Base-by-base conservation (phyloP, 225 moss, liverwort and hornwort species). In the Pseudisothecium myosuroides region DNA sequence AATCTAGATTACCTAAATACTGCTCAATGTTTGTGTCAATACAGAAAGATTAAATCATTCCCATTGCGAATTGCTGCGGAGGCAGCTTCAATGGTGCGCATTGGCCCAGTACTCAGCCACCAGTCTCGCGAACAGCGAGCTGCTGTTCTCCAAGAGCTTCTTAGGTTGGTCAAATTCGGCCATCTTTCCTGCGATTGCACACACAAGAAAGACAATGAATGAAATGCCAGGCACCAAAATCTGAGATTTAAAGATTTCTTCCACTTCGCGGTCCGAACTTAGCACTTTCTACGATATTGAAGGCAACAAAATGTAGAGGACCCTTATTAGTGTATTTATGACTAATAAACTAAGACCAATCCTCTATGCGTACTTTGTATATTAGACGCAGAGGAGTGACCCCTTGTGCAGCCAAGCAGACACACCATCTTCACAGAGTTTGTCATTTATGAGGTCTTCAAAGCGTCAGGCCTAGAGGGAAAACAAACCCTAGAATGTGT, bases 1-100 rank as follows among this genome's bases (percentile, higher is more conserved):
- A 11, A 27, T 27, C 11, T 39, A 79, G 5, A 39, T 7, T 0
- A 27, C 2, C n/a, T 17, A 7, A n/a, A 56, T 21, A 15, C 37
- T 17, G 1, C 24, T 26, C 37, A 14, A 77, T 55, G n/a, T 23
- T 14, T 2, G 5, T 36, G 52, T 1, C 10, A 24, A 23, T 14
- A 3, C 23, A 23, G 1, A 26, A 36, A 37, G 26, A n/a, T 26
- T 16, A 7, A 79, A 56, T 26, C 26, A 10, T 27, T 58, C 26
- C 16, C n/a, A 26, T 5, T 17, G 26, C 16, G 16, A 26, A 17
- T 78, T 17, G 56, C 17, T 36, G 36, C 37, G 2, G 7, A 27
- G 58, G 27, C 17, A 39, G 11, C 41, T 59, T 80, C 80, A 80
- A 41, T 41, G 80, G 7, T 41, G 80, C 12, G 80, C 80, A 80